Base-by-base conservation (phyloP, 306 rosid genomes). In the Vigna nakashimae region DNA sequence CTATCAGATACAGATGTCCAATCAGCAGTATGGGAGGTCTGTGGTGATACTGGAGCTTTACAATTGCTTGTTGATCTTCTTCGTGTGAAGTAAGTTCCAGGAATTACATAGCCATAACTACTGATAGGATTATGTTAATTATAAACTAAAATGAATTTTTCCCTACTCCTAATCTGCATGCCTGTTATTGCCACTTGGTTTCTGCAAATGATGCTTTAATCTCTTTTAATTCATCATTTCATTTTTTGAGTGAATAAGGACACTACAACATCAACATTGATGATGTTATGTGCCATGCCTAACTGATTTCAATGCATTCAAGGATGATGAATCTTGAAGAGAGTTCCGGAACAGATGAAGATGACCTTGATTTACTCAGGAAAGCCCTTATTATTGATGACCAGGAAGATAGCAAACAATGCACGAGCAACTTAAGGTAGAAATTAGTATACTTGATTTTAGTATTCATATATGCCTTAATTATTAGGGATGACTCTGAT, bases 31-130 rank as follows among this genome's bases (percentile, higher is more conserved):
- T 95, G 99, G 98, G 99, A 95, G 85, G 94, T 89, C 72, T 95
- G 99, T 14, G 98, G 99, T 10, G 94, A 95, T 84, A 91, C 92
- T 13, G 92, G 97, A 86, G 99, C 99, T 77, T 65, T 92, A 81
- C 98, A 95, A 74, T 67, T 92, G 80, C 99, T 95, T 22, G 90
- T 91, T 67, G 97, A 95, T 91, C 99, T 95, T 86, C 97, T 95
- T 79, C 86, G 82, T 48, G 89, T 79, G 69, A 91, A 89, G 98
- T 92, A 84, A 89, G 65, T 76, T 18, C 43, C 50, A 3, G 52
- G 51, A 81, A 50, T 70, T 48, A 68, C 80, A 40, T 20, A 7
- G 68, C 22, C 70, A 20, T 67, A 70, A 28, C 30, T 51, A 15
- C 58, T 70, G 46, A 77, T 73, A 49, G 58, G 45, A 76, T 73